Base-by-base conservation (phyloP, 345 rosid genomes). In the Eucalyptus brandiana region DNA sequence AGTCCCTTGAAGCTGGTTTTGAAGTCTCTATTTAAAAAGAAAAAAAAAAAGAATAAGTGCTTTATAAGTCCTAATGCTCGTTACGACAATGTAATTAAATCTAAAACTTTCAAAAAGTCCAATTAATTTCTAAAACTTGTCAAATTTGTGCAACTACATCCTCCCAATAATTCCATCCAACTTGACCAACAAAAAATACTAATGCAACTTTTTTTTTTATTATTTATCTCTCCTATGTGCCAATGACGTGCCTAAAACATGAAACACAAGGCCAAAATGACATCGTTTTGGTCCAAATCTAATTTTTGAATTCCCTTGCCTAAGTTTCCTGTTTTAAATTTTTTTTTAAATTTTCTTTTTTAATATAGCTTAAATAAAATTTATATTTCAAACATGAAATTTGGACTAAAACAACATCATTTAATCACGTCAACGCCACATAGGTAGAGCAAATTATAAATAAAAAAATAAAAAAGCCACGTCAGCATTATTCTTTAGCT, bases 401-500 rank as follows among this genome's bases (percentile, higher is more conserved):
- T 1, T 0, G 3, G 14, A 24, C 1, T 10, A 23, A 56, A 56
- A 24, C 5, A 11, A 10, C 62, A 24, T 56, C 3, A 1, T 56
- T 24, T 56, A 24, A 11, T 26, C 62, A 56, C 1, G 0, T 56
- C 14, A 2, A 0, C 2, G 0, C 62, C 30, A 56, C 62, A 56
- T 56, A 11, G 3, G 28, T 56, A 56, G 3, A 24, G 13, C 28
- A 56, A 56, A 24, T 23, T 56, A 23, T 56, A 56, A 56, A 15
- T 50, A 21, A 23, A 23, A 23, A 54, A 54, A 21, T 17, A 6
- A 51, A 51, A 6, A 18, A 54, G 26, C 12, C 3, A 54, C 12
- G 0, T 54, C 0, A 24, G 0, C 62, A 24, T 56, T 56, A 23
- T 56, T 10, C 0, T 6, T 23, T 24, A 56, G 62, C 1, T 24